phyloP scores from a whole-genome alignment of 1,284 basidiomycete species.

The Sporisorium reilianum region DNA sequence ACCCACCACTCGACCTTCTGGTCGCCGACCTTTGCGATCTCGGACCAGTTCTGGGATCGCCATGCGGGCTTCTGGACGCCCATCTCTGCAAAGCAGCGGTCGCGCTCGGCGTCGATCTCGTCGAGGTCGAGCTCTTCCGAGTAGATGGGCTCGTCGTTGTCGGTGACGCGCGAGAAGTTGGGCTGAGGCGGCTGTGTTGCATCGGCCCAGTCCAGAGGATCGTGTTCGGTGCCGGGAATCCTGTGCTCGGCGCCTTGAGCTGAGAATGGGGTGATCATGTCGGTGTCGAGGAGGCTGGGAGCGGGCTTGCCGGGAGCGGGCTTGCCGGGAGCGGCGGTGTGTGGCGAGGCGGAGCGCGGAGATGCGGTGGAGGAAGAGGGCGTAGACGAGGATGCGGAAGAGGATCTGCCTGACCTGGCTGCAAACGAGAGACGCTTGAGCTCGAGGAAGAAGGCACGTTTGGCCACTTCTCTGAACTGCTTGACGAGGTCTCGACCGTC shows the following conservation, averaged over 20 bases:
- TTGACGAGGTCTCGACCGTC: constrained; percentile 51
- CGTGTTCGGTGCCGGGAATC: constrained; percentile 38
- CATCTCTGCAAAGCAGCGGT: constrained; percentile 52
- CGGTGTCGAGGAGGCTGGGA: constrained; percentile 28
- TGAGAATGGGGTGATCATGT: constrained; percentile 39
- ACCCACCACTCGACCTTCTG: constrained; percentile 52
- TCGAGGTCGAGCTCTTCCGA: constrained; percentile 49
- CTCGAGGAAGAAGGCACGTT: constrained; percentile 50
- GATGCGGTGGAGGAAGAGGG: constrained; percentile 20
- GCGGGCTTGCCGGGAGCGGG: no score
- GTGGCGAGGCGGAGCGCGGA: constrained; percentile 18
- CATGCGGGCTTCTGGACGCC: constrained; percentile 41
- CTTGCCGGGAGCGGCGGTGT: constrained; percentile 3
- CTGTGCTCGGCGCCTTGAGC: constrained; percentile 26
- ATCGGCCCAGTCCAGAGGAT: constrained; percentile 53
- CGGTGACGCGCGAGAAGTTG: constrained; percentile 20
- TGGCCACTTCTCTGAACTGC: constrained; percentile 44
- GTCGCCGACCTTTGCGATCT: constrained; percentile 41
- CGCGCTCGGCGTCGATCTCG: constrained; percentile 49
- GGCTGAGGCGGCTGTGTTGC: constrained; percentile 20
- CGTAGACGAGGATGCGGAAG: constrained; percentile 21
- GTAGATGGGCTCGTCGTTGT: constrained; percentile 50
- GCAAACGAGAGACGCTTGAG: constrained; percentile 44
- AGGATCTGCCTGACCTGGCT: constrained; percentile 15
- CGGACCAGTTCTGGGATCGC: constrained; percentile 45